These are phyloP conservation scores for Flaveria bidentis DNA, from an alignment of 129 eudicot species.

Conservation along the genomic window DNA sequence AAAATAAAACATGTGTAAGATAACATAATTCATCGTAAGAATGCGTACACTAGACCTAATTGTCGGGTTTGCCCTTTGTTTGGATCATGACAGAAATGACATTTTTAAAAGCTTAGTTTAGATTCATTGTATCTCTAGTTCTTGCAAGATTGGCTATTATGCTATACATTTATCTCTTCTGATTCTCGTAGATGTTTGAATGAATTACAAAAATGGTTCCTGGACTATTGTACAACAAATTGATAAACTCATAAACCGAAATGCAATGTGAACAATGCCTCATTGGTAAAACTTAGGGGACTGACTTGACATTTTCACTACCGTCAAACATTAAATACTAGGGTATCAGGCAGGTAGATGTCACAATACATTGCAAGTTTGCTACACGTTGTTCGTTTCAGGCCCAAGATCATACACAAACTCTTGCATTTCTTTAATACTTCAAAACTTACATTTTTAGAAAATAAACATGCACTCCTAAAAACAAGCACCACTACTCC, in stretches of 20 bases:
- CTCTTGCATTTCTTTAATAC: too few relatives aligned
- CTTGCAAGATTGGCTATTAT: slow-evolving; percentile 19
- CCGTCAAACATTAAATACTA: too few relatives aligned
- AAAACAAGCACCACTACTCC: too few relatives aligned
- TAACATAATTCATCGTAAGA: too few relatives aligned
- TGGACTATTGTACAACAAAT: not conserved
- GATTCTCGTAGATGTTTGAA: slow-evolving; percentile 13
- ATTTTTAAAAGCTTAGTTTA: slow-evolving; percentile 22
- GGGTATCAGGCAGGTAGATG: too few relatives aligned
- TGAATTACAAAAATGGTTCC: slow-evolving; percentile 18
- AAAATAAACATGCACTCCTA: too few relatives aligned
- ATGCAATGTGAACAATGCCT: not conserved
- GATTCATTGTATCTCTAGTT: slow-evolving; percentile 29
- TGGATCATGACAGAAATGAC: not conserved
- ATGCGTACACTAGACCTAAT: too few relatives aligned
- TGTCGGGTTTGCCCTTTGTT: too few relatives aligned
- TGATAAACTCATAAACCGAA: not conserved
- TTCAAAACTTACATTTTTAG: too few relatives aligned
- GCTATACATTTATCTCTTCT: slow-evolving; percentile 21
- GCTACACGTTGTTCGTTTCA: too few relatives aligned
- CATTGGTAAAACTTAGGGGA: not conserved
- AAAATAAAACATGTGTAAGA: slow-evolving; percentile 21
- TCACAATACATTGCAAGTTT: too few relatives aligned
- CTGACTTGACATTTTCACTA: not conserved
- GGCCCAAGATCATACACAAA: too few relatives aligned